Percentiles rank a stretch among this genome's conserved stretches.
phyloP scores from a whole-genome alignment of 805 yeast genomes.

The Yarrowia keelungensis region DNA sequence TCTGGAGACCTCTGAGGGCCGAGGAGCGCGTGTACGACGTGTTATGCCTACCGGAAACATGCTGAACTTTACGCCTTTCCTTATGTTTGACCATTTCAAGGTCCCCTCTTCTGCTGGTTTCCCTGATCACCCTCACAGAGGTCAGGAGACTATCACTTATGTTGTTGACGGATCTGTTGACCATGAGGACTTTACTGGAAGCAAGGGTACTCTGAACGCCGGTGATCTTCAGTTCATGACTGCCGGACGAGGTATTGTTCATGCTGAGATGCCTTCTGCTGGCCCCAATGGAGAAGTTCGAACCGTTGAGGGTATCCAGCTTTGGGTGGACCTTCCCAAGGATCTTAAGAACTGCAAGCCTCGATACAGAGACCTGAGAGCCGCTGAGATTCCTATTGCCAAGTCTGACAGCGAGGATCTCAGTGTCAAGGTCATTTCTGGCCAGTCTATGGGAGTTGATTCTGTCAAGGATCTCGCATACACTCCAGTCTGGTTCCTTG shows the following conservation, averaged over 20 bases:
- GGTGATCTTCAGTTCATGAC: slow-evolving; percentile 94
- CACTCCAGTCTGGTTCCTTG: slow-evolving; percentile 80
- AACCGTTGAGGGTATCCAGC: slow-evolving; percentile 66
- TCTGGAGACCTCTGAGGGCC: slow-evolving; percentile 79
- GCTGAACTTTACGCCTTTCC: slow-evolving; percentile 79
- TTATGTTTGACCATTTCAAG: slow-evolving; percentile 79
- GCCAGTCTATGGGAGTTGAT: slow-evolving; percentile 76
- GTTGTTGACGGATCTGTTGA: slow-evolving; percentile 69
- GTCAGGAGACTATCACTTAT: slow-evolving; percentile 77
- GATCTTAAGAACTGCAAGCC: slow-evolving; percentile 69
- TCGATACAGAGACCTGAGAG: slow-evolving; percentile 74
- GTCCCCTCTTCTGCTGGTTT: slow-evolving; percentile 71
- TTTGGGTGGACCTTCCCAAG: slow-evolving; percentile 85
- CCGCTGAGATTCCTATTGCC: slow-evolving; percentile 72
- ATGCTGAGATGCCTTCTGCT: slow-evolving; percentile 80
- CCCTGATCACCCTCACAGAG: slow-evolving; percentile 84
- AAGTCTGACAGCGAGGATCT: slow-evolving; percentile 66
- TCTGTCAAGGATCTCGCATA: slow-evolving; percentile 77
- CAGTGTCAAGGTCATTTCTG: slow-evolving; percentile 74
- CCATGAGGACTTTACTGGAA: slow-evolving; percentile 86
- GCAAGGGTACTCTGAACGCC: slow-evolving; percentile 71
- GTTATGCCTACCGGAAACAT: slow-evolving; percentile 71
- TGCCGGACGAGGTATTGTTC: slow-evolving; percentile 86
- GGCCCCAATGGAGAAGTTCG: slow-evolving; percentile 54
- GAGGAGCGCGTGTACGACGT: slow-evolving; percentile 83